Conservation (phyloP, 2,329 filamentous ascomycete species). For the Apiospora aurea region DNA sequence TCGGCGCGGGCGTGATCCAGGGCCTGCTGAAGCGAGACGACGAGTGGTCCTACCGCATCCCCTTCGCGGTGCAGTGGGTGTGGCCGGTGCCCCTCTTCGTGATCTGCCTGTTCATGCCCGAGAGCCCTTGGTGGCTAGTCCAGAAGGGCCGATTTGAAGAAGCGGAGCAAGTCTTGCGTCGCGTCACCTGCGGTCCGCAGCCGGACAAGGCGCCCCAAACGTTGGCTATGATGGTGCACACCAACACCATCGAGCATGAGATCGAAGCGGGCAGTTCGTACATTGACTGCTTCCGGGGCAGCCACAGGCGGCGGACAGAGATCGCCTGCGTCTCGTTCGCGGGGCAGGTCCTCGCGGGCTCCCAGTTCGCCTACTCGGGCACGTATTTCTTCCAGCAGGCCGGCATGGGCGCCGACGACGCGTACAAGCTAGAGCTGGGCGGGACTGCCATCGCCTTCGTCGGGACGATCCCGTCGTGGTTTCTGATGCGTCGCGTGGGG, state of each 20-base stretch:
- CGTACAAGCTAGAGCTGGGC: constrained; percentile 38
- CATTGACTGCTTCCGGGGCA: constrained; percentile 46
- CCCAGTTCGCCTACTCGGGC: constrained; percentile 36
- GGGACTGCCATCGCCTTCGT: constrained; percentile 44
- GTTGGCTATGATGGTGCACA: constrained; percentile 48
- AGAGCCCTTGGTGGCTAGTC: constrained; percentile 28
- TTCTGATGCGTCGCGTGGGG: constrained; percentile 41
- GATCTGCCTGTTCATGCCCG: constrained; percentile 25
- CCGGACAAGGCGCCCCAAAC: constrained; percentile 38
- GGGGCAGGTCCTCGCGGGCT: constrained; percentile 33
- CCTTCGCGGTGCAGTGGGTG: constrained; percentile 50
- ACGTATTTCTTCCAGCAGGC: constrained; percentile 42
- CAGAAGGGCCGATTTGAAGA: constrained; percentile 36
- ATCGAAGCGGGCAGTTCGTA: constrained; percentile 42
- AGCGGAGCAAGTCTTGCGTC: constrained; percentile 39
- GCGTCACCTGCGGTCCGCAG: constrained; percentile 33
- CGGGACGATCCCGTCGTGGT: constrained; percentile 47
- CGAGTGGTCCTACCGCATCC: constrained; percentile 47
- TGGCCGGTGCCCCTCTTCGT: constrained; percentile 40
- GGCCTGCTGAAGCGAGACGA: constrained; percentile 40
- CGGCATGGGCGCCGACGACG: constrained; percentile 34
- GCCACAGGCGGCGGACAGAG: constrained; percentile 44
- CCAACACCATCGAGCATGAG: constrained; percentile 44
- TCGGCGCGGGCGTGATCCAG: constrained; percentile 45
- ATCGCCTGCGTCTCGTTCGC: constrained; percentile 39